phyloP scores from a whole-genome alignment of 176 grass and related monocot genomes.

The Oryza coarctata region DNA sequence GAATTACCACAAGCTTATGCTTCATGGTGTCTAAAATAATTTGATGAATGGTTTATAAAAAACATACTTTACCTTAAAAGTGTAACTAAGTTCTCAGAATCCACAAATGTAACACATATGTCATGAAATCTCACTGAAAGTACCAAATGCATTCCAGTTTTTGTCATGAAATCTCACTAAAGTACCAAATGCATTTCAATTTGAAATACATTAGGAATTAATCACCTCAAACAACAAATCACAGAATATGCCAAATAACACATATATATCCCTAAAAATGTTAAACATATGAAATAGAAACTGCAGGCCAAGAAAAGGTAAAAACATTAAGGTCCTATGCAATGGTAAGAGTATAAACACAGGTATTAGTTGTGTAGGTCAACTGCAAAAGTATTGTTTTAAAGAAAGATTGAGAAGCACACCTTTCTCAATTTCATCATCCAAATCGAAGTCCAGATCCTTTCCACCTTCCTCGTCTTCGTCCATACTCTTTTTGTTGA shows the following conservation, averaged over 20 bases:
- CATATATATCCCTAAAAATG: neutral
- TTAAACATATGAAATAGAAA: neutral
- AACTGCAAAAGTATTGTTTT: neutral
- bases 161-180: neutral
- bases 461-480: slow-evolving; percentile 89
- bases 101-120: neutral
- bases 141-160: neutral
- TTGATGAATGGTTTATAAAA: neutral
- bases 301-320: neutral
- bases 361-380: neutral
- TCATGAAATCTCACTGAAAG: neutral
- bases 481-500: slow-evolving; percentile 62
- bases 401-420: neutral
- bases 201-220: slow-evolving; percentile 1
- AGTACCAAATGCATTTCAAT: neutral
- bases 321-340: neutral
- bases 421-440: slow-evolving; percentile 99
- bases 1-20: slow-evolving; percentile 13
- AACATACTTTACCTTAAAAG: neutral
- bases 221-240: neutral
- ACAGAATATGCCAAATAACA: slow-evolving; percentile 15
- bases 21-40: slow-evolving; percentile 5
- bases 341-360: neutral
- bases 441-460: slow-evolving; percentile 83
- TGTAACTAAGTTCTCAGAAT: neutral